Evolutionary conservation across 2,329 filamentous ascomycete species (phyloP).

Genomic region (Colletotrichum liaoningense): DNA sequence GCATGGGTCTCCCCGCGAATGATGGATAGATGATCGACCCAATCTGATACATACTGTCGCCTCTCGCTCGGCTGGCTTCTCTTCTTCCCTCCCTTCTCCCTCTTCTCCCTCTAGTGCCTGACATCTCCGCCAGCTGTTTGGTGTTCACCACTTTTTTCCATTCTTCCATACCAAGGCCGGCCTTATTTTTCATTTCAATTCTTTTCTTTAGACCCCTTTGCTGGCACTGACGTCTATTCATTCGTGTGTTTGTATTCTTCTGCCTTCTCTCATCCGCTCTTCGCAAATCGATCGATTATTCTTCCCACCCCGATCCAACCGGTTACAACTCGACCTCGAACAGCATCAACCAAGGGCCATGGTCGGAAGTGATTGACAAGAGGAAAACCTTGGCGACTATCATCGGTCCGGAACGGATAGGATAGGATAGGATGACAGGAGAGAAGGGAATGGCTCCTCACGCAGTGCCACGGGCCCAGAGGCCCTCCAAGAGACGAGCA

Average conservation of each 20-base stretch:
- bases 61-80: slow-evolving; percentile 30
- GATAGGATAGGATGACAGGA: slow-evolving; percentile 33
- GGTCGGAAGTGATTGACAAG: slow-evolving; percentile 30
- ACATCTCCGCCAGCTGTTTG: slow-evolving; percentile 15
- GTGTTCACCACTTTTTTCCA: slow-evolving; percentile 29
- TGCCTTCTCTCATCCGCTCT: background rate
- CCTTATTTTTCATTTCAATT: slow-evolving; percentile 33
- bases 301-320: background rate
- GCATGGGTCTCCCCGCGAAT: slow-evolving; percentile 37
- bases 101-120: slow-evolving; percentile 18
- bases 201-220: slow-evolving; percentile 30
- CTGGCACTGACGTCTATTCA: slow-evolving; percentile 32
- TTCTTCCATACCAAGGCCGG: slow-evolving; percentile 35
- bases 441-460: slow-evolving; percentile 28
- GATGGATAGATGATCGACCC: slow-evolving; percentile 35
- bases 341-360: slow-evolving; percentile 26
- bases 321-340: background rate
- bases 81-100: slow-evolving; percentile 21
- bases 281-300: background rate
- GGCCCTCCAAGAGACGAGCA: slow-evolving; percentile 15
- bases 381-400: slow-evolving; percentile 28
- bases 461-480: slow-evolving; percentile 15
- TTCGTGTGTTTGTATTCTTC: slow-evolving; percentile 3
- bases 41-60: slow-evolving; percentile 38
- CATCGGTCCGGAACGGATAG: slow-evolving; percentile 23